Conservation (phyloP, 306 rosid genomes). For the Acacia confusa region DNA sequence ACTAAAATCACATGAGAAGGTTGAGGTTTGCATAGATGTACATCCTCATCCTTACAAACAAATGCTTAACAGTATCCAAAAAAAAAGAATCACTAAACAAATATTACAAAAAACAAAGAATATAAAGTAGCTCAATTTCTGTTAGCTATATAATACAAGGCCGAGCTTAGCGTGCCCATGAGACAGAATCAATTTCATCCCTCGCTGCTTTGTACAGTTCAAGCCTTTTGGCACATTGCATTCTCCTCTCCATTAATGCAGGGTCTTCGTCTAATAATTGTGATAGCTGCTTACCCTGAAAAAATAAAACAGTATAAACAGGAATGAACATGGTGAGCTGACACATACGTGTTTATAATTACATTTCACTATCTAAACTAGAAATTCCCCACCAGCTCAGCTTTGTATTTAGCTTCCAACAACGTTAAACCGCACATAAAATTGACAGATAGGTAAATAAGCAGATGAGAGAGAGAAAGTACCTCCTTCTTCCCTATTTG, state of each 20-base stretch:
- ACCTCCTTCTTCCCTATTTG: slow-evolving; percentile 94
- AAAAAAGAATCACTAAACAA: slow-evolving; percentile 14
- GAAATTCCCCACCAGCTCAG: neutral
- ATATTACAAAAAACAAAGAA: neutral
- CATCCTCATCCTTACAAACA: slow-evolving; percentile 26
- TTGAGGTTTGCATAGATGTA: slow-evolving; percentile 7
- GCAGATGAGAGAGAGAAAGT: slow-evolving; percentile 27
- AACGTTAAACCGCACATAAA: neutral
- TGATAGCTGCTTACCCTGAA: slow-evolving; percentile 70
- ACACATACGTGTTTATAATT: neutral
- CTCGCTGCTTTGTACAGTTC: slow-evolving; percentile 94
- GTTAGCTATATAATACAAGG: slow-evolving; percentile 34
- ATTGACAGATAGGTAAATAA: neutral
- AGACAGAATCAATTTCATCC: slow-evolving; percentile 89
- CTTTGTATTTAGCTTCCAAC: neutral
- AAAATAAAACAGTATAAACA: neutral
- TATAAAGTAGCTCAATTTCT: slow-evolving; percentile 11
- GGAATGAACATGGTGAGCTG: neutral
- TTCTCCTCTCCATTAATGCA: slow-evolving; percentile 90
- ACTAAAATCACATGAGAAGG: slow-evolving; percentile 8
- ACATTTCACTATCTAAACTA: neutral
- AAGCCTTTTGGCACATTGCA: slow-evolving; percentile 79
- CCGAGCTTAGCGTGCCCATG: slow-evolving; percentile 69
- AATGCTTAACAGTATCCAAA: slow-evolving; percentile 2
- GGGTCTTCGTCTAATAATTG: slow-evolving; percentile 92